phyloP scores from a whole-genome alignment of 768 basidiomycete species.

The Naematelia encephala region DNA sequence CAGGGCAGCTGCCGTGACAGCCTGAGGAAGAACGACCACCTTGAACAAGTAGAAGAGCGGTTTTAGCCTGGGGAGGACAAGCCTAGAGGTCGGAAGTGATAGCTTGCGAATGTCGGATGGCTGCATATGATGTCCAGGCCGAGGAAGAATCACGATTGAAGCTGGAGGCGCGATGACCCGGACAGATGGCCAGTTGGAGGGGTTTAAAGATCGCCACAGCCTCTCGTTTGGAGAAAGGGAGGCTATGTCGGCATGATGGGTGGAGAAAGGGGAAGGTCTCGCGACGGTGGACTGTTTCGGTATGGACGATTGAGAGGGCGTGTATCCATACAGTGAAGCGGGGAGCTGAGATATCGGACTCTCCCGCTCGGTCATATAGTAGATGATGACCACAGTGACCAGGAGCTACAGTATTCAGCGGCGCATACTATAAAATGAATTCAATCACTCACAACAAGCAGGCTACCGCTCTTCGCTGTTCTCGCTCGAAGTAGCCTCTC shows the following conservation, averaged over 20 bases:
- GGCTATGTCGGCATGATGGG: constrained; percentile 4
- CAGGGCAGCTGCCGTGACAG: constrained; percentile 66
- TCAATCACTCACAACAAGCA: constrained; percentile 33
- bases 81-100: constrained; percentile 26
- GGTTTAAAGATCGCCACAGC: constrained; percentile 46
- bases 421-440: background rate
- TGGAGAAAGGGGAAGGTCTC: constrained; percentile 13
- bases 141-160: constrained; percentile 61
- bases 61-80: constrained; percentile 50
- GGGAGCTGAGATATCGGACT: constrained; percentile 13
- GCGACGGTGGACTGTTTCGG: background rate
- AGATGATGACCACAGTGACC: constrained; percentile 37
- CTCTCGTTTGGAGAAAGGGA: constrained; percentile 16
- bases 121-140: constrained; percentile 27
- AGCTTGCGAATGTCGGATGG: constrained; percentile 42
- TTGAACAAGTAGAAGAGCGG: constrained; percentile 71
- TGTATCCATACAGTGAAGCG: constrained; percentile 43
- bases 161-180: constrained; percentile 53
- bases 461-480: constrained; percentile 40
- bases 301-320: constrained; percentile 13
- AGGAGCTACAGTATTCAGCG: constrained; percentile 28
- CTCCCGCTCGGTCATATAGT: constrained; percentile 34
- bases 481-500: constrained; percentile 30
- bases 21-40: constrained; percentile 81
- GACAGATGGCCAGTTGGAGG: constrained; percentile 26